Evolutionary conservation across 1,139 yeast genomes (phyloP), one percentile per base, ranked within the genome.

Genomic region (Diutina rugosa): DNA sequence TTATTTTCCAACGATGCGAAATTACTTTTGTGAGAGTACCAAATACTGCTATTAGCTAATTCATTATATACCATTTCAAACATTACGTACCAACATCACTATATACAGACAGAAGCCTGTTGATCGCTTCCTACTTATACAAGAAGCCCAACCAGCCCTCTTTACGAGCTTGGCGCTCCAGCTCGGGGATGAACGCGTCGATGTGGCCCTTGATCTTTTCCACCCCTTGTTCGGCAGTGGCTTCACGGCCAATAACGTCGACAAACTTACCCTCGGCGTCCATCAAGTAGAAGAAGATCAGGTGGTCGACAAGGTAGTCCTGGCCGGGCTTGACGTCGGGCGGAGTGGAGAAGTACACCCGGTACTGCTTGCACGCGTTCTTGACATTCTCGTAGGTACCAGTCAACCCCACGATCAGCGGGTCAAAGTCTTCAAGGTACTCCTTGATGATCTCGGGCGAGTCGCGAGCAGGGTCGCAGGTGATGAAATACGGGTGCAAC

Each of bases 401-500:
- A 0, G 99, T 93, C 61, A 93, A 77, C 0, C 99, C 99, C 59
- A 90, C 75, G 55, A 93, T 88, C 46, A 82, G 82, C 6, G 91
- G 89, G 65, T 93, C 96, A 80, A 93, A 93, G 66, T 93, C 99
- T 51, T 77, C 72, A 65, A 91, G 75, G 67, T 91, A 91, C 60
- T 82, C 84, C 67, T 85, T 85, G 57, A 90, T 67, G 12, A 90
- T 88, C 57, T 84, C 90, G 0, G 97, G 96, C 0, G 89, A 70
- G 67, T 93, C 99, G 65, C 99, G 82, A 3, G 88, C 91, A 2
- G 99, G 99, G 68, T 93, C 99, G 72, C 99, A 93, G 9, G 98
- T 90, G 61, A 93, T 86, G 69, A 93, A 93, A 30, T 93, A 72
- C 0, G 98, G 96, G 69, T 87, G 95, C 56, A 90, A 67, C 55